These are phyloP conservation scores for Didymella arachidicola DNA, from an alignment of 2,329 filamentous ascomycete species.

Conservation along the genomic window DNA sequence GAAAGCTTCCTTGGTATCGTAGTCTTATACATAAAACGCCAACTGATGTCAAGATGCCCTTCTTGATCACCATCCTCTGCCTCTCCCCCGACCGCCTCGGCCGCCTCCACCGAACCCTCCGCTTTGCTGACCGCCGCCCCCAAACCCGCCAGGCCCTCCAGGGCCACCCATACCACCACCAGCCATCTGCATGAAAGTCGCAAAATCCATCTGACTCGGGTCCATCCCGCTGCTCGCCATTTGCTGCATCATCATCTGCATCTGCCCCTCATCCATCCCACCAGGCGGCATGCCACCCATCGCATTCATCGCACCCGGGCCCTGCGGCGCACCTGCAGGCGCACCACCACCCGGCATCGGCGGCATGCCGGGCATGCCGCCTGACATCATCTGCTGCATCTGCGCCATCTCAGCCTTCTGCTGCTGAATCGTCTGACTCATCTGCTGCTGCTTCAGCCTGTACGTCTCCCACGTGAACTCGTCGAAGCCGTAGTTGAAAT, in stretches of 20 bases:
- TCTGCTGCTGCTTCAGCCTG: constrained; percentile 82
- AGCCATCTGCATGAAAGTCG: constrained; percentile 48
- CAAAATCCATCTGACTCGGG: constrained; percentile 47
- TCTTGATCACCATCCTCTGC: constrained; percentile 33
- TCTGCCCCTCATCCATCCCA: constrained; percentile 60
- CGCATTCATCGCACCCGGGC: constrained; percentile 33
- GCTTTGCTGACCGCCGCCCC: constrained; percentile 34
- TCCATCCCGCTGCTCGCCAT: constrained; percentile 59
- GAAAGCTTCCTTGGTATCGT: constrained; percentile 26
- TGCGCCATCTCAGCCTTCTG: constrained; percentile 76
- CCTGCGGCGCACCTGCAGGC: constrained; percentile 40
- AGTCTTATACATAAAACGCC: constrained; percentile 32
- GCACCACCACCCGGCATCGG: constrained; percentile 32
- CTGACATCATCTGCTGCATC: constrained; percentile 66
- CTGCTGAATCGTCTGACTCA: constrained; percentile 78
- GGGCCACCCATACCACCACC: constrained; percentile 40
- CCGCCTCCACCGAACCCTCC: constrained; percentile 35
- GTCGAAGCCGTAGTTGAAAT: constrained; percentile 99
- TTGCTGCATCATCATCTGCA: constrained; percentile 67
- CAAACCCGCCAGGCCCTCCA: constrained; percentile 24
- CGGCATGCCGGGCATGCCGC: constrained; percentile 39
- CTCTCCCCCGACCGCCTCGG: constrained; percentile 33
- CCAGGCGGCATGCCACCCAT: constrained; percentile 43
- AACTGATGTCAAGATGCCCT: constrained; percentile 13
- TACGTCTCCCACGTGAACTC: constrained; percentile 98